phyloP scores from a whole-genome alignment of 306 rosid genomes.

The Cicer chorassanicum region DNA sequence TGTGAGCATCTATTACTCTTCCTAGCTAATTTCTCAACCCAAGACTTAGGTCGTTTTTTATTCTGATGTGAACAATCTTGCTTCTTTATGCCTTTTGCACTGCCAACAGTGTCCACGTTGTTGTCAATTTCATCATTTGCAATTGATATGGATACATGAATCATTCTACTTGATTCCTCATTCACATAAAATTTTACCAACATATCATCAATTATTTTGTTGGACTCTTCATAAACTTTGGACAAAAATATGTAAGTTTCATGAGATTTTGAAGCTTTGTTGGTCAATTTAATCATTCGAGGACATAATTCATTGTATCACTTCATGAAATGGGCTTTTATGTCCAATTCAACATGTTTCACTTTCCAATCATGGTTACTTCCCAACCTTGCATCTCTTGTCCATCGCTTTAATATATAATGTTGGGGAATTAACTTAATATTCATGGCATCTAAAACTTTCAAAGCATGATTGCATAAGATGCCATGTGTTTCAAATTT shows the following conservation, averaged over 20 bases:
- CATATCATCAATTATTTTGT: background rate
- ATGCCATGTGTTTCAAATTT: too few relatives aligned
- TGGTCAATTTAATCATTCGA: background rate
- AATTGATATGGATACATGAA: constrained; percentile 3
- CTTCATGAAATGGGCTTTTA: background rate
- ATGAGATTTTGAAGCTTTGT: background rate
- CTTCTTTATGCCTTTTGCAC: background rate
- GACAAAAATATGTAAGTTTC: background rate
- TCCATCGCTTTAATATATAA: background rate
- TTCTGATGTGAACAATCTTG: background rate
- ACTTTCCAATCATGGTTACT: background rate
- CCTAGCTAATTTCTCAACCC: constrained; percentile 3
- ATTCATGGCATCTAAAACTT: background rate
- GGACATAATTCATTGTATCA: background rate
- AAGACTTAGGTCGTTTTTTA: background rate
- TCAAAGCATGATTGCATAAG: too few relatives aligned
- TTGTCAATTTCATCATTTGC: background rate
- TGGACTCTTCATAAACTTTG: constrained; percentile 5
- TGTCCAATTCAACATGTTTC: background rate
- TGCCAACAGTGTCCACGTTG: background rate
- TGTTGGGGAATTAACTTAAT: background rate
- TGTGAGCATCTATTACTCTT: background rate
- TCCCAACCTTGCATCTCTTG: background rate
- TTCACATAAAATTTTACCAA: background rate
- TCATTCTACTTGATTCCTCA: background rate